Base-by-base conservation (phyloP, 169 alveolate species). In the Perkinsus olseni region DNA sequence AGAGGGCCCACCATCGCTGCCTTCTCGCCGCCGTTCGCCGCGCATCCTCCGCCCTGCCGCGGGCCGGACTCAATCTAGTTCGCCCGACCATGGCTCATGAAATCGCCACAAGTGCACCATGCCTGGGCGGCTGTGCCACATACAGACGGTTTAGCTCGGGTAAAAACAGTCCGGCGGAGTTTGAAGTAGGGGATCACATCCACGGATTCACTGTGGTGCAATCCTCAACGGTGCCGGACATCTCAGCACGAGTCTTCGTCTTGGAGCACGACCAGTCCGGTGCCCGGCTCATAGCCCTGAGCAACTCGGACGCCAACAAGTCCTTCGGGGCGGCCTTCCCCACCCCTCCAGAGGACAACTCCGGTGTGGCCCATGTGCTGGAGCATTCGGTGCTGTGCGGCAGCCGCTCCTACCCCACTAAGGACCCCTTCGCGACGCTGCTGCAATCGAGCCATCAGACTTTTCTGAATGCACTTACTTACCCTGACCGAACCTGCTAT, bases 331-430 rank as follows among this genome's bases (percentile, higher is more conserved):
- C 62, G 17, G 62, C 62, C 62, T 45, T 45, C 62, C 62, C 62
- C 24, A 45, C 62, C 62, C 62, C 62, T 10, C 62, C 62, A 6
- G 62, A 45, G 62, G 62, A 45, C 62, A 34, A 82, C 39, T 82
- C 39, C 39, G 37, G 38, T n/a, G 93, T 93, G 21, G 97, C 98
- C 0, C 98, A 97, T 91, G 97, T 97, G 20, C 93, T 97, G 92
- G 99, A 97, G 94, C 99, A 97, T 94, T 91, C 98, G 4, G 98
- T 97, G 92, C 94, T 97, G 93, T 95, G 96, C 37, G 99, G 99
- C 36, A 96, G 98, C 74, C 92, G 94, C 39, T 95, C 96, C 74
- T 97, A 95, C 74, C 98, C 97, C 3, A 90, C 95, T 39, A 97
- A 97, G 95, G 98, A 96, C 91, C 97, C 98, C 0, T 96, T 97